These are phyloP conservation scores for Diaporthe ilicicola DNA, from an alignment of 2,329 filamentous ascomycete genomes.

Conservation along the genomic window DNA sequence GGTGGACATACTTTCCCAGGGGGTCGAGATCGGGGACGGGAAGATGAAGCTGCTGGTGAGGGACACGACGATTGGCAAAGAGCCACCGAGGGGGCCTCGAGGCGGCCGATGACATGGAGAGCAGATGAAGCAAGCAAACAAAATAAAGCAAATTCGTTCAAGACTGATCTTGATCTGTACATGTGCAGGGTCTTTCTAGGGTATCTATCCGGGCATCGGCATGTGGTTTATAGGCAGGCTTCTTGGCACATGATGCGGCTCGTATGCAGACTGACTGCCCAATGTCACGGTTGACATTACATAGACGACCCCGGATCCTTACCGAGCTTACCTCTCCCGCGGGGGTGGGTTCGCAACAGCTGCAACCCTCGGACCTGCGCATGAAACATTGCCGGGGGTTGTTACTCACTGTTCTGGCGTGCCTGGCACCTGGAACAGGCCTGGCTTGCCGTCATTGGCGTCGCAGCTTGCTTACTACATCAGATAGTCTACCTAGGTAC, in stretches of 20 bases:
- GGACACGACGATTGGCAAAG: conserved; percentile 49
- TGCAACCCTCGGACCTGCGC: conserved; percentile 9
- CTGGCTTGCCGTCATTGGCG: conserved; percentile 12
- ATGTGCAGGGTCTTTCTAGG: background rate
- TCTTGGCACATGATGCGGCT: conserved; percentile 4
- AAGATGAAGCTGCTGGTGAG: conserved; percentile 72
- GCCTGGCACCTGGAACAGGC: background rate
- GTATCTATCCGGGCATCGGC: too few relatives aligned
- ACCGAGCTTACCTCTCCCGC: background rate
- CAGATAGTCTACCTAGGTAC: too few relatives aligned
- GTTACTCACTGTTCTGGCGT: background rate
- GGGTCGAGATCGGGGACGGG: conserved; percentile 73
- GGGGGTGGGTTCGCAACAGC: background rate
- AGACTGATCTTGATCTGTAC: too few relatives aligned
- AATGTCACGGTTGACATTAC: background rate
- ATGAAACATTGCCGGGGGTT: background rate
- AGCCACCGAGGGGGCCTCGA: conserved; percentile 65
- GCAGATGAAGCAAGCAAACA: conserved; percentile 24
- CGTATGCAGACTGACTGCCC: background rate
- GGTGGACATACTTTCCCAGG: conserved; percentile 69
- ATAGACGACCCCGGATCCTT: conserved; percentile 7
- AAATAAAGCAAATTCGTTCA: conserved; percentile 38
- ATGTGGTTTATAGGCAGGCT: background rate
- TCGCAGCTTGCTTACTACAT: conserved; percentile 7
- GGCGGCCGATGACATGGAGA: conserved; percentile 29